phyloP scores from a whole-genome alignment of 1,284 basidiomycete species.

The Peniophora sp. region DNA sequence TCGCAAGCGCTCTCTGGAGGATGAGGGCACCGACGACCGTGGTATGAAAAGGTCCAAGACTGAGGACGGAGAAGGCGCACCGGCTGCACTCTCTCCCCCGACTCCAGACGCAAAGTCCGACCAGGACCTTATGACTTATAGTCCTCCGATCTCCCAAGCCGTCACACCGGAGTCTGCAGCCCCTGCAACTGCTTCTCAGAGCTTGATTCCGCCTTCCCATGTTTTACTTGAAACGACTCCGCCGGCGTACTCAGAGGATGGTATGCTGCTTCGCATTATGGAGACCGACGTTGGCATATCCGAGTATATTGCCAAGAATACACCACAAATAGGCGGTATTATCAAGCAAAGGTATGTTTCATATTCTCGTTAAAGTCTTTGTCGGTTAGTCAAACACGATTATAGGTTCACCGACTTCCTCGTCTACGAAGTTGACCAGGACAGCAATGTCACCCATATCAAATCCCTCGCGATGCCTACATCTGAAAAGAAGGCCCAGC shows the following conservation, averaged over 20 bases:
- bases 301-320: slow-evolving; percentile 70
- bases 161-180: neutral
- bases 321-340: slow-evolving; percentile 78
- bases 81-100: slow-evolving; percentile 10
- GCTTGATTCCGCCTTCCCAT: slow-evolving; percentile 65
- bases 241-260: slow-evolving; percentile 38
- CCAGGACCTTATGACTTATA: neutral
- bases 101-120: slow-evolving; percentile 4
- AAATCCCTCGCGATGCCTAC: slow-evolving; percentile 69
- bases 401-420: slow-evolving; percentile 92
- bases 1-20: slow-evolving; percentile 48
- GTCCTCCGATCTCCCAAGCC: no score
- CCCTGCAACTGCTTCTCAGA: slow-evolving; percentile 13
- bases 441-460: slow-evolving; percentile 72
- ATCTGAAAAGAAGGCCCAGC: slow-evolving; percentile 26
- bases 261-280: slow-evolving; percentile 48
- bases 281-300: slow-evolving; percentile 90
- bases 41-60: slow-evolving; percentile 51
- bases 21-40: slow-evolving; percentile 30
- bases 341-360: slow-evolving; percentile 83
- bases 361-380: slow-evolving; percentile 1
- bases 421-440: slow-evolving; percentile 82
- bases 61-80: slow-evolving; percentile 20
- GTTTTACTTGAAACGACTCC: slow-evolving; percentile 49
- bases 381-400: slow-evolving; percentile 6